Evolutionary conservation across 2,329 filamentous ascomycete species (phyloP).

Genomic region (Colletotrichum salicis): DNA sequence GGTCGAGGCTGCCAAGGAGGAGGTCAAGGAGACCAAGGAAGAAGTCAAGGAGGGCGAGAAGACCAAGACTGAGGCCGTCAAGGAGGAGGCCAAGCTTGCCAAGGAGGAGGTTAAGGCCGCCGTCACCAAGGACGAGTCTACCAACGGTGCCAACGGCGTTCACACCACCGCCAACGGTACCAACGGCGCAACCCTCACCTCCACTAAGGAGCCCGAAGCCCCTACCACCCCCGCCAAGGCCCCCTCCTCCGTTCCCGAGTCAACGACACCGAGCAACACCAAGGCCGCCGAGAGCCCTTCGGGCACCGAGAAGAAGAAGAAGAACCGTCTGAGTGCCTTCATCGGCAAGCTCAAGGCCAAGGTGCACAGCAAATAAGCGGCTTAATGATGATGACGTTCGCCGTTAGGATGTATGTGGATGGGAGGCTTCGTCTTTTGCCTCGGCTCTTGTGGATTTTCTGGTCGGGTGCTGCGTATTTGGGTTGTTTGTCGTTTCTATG

Average conservation of each 20-base stretch:
- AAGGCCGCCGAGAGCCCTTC: slow-evolving; percentile 42
- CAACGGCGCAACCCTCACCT: slow-evolving; percentile 38
- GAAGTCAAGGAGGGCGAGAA: slow-evolving; percentile 34
- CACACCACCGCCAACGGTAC: slow-evolving; percentile 35
- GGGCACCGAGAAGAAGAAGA: slow-evolving; percentile 70
- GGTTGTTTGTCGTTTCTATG: slow-evolving; percentile 38
- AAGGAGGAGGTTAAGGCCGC: slow-evolving; percentile 36
- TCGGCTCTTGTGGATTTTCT: slow-evolving; percentile 50
- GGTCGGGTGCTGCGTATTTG: slow-evolving; percentile 44
- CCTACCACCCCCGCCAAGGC: slow-evolving; percentile 35
- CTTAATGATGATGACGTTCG: slow-evolving; percentile 20
- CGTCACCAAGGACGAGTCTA: slow-evolving; percentile 29
- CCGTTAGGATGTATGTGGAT: slow-evolving; percentile 43
- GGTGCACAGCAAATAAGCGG: slow-evolving; percentile 44
- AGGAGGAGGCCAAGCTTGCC: slow-evolving; percentile 35
- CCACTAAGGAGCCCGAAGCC: slow-evolving; percentile 34
- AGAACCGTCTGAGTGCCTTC: slow-evolving; percentile 71
- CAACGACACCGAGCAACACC: slow-evolving; percentile 38
- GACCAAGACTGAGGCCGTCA: slow-evolving; percentile 34
- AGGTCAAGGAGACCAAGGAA: slow-evolving; percentile 35
- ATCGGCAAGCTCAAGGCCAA: slow-evolving; percentile 67
- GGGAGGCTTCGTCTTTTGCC: slow-evolving; percentile 43
- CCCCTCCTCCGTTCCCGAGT: slow-evolving; percentile 30
- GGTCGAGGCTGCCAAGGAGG: slow-evolving; percentile 39
- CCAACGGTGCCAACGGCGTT: slow-evolving; percentile 28